Evolutionary conservation across 2,329 filamentous ascomycete genomes (phyloP), one percentile per base, ranked within the genome.

Genomic region (Cladosporium sp.): DNA sequence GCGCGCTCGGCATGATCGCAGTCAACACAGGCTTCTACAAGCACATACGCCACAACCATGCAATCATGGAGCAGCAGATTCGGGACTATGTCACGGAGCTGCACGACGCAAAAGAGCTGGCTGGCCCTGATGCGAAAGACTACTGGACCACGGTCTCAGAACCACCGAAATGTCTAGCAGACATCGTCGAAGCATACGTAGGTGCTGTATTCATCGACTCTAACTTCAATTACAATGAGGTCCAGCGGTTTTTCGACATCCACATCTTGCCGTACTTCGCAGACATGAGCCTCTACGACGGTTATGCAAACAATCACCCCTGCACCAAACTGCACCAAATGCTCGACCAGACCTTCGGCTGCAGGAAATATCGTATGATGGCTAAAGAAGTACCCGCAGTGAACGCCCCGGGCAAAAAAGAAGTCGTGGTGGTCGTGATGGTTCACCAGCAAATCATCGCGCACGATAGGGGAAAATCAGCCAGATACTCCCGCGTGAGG

Each of bases 131-230:
- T 28, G 71, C 76, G 9, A 73, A 77, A 3, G 81, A 88, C 70
- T 92, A 84, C 68, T 93, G 88, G 89, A 76, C 81, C 28, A 72
- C 75, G 10, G 77, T 79, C 9, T 75, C 74, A 13, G 75, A 80
- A 38, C 83, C 86, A 1, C 87, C 87, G 8, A 93, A 93, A 71
- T 83, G 79, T 49, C 80, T 97, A 5, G 82, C 91, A 0, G 93
- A 98, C 68, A 81, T 95, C 35, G 77, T 97, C 3, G 93, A 98
- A 74, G 83, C 92, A 0, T 93, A 90, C 61, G 73, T 96, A 2
- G 93, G 90, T 1, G 92, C 92, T 16, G 77, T 96, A 18, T 97
- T 97, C 66, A 86, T 98, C 9, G 93, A 98, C 69, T 86, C 88
- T 0, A 75, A 78, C 43, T 97, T 92, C 70, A 74, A 93, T 64